Evolutionary conservation across 352 stramenopile species (phyloP).

Genomic region (Phytophthora capsici): DNA sequence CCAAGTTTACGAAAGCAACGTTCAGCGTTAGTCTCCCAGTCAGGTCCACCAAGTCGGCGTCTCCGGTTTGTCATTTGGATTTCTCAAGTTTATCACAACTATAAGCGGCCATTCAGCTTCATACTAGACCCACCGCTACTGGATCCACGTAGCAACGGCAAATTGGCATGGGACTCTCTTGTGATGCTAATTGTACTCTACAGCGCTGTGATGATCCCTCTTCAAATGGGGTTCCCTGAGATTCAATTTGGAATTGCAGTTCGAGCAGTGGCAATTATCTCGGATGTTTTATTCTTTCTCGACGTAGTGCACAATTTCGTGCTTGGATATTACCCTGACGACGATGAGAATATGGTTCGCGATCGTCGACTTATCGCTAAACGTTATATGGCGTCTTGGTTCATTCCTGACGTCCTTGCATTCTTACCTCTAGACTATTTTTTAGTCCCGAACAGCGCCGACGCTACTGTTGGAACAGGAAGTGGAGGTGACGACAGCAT

Average conservation of each 20-base stretch:
- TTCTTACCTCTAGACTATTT: conserved; percentile 65
- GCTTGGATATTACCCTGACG: conserved; percentile 64
- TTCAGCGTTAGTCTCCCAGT: conserved; percentile 44
- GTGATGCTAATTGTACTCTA: conserved; percentile 82
- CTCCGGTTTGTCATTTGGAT: conserved; percentile 45
- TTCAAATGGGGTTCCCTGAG: conserved; percentile 78
- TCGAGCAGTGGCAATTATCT: conserved; percentile 32
- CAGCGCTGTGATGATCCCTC: conserved; percentile 69
- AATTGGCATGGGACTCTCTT: conserved; percentile 70
- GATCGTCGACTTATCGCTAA: conserved; percentile 52
- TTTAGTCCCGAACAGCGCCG: conserved; percentile 15
- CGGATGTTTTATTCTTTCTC: conserved; percentile 66
- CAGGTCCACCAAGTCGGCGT: conserved; percentile 15
- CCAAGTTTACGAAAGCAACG: conserved; percentile 27
- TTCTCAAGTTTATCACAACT: conserved; percentile 49
- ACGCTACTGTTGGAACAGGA: not conserved
- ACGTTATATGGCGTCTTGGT: conserved; percentile 67
- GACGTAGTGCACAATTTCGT: conserved; percentile 80
- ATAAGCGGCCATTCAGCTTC: conserved; percentile 35
- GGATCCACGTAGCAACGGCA: conserved; percentile 61
- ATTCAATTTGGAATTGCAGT: conserved; percentile 43
- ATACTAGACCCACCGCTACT: conserved; percentile 48
- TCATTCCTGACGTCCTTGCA: conserved; percentile 58
- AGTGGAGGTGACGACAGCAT: conserved; percentile 11
- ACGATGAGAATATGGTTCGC: conserved; percentile 67